These are phyloP conservation scores for Termitomyces sp. DNA, from an alignment of 768 basidiomycete genomes.

Conservation along the genomic window DNA sequence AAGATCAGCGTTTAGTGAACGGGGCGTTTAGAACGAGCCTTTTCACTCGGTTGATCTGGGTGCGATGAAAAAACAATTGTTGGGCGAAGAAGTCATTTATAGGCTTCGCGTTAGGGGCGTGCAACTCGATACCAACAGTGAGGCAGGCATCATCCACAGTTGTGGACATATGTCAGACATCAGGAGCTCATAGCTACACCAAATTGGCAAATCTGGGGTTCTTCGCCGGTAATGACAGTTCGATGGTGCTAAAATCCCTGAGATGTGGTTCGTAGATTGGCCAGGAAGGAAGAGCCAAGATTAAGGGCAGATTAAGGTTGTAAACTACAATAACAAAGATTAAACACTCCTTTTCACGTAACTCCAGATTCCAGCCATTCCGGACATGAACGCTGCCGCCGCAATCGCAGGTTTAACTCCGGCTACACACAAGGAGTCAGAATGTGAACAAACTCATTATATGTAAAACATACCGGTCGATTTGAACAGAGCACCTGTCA, in stretches of 20 bases:
- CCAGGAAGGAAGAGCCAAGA: constrained; percentile 40
- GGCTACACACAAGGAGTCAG: constrained; percentile 58
- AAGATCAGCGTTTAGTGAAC: constrained; percentile 10
- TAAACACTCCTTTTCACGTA: constrained; percentile 88
- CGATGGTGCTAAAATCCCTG: constrained; percentile 28
- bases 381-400: constrained; percentile 86
- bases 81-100: constrained; percentile 37
- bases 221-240: constrained; percentile 28
- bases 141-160: constrained; percentile 35
- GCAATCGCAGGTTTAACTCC: constrained; percentile 87
- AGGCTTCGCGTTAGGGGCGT: constrained; percentile 30
- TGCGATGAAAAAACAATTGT: constrained; percentile 11
- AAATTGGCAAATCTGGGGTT: constrained; percentile 35
- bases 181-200: constrained; percentile 40
- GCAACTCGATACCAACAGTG: constrained; percentile 22
- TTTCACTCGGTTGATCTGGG: constrained; percentile 7
- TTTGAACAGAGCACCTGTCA: constrained; percentile 91
- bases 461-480: constrained; percentile 73
- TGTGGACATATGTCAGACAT: constrained; percentile 49
- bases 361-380: constrained; percentile 90
- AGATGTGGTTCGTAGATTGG: constrained; percentile 39
- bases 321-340: constrained; percentile 44
- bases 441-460: constrained; percentile 21
- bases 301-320: constrained; percentile 46
- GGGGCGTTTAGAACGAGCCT: constrained; percentile 4